phyloP scores from a whole-genome alignment of 2,329 filamentous ascomycete genomes.

The Alternaria gansuensis region DNA sequence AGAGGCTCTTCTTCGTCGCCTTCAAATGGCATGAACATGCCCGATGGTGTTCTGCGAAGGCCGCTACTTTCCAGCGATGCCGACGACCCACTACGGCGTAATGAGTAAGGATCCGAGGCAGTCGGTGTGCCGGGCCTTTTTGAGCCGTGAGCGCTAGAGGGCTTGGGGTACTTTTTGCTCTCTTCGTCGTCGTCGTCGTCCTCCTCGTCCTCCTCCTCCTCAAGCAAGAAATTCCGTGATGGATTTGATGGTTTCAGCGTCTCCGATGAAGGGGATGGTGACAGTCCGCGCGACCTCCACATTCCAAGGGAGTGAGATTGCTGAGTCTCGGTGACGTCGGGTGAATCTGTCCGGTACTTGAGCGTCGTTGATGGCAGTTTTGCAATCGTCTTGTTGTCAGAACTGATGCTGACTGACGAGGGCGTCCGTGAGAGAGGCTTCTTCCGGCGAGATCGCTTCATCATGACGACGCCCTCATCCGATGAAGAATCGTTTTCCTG shows the following conservation, averaged over 20 bases:
- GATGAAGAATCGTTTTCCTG: conserved; percentile 65
- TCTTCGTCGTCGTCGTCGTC: conserved; percentile 52
- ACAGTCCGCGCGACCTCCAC: conserved; percentile 60
- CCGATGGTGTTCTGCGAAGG: conserved; percentile 81
- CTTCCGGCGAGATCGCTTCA: conserved; percentile 69
- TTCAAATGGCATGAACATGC: conserved; percentile 91
- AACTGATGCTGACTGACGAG: conserved; percentile 64
- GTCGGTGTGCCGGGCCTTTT: conserved; percentile 51
- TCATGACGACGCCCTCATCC: conserved; percentile 82
- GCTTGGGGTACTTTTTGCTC: conserved; percentile 57
- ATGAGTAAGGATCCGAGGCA: conserved; percentile 38
- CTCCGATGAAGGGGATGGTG: conserved; percentile 82
- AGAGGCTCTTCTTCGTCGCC: conserved; percentile 71
- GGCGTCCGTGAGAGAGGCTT: conserved; percentile 63
- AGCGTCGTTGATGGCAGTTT: conserved; percentile 87
- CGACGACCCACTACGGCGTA: conserved; percentile 28
- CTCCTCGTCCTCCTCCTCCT: conserved; percentile 52
- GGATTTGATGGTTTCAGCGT: conserved; percentile 76
- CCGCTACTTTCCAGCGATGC: conserved; percentile 54
- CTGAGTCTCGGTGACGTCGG: conserved; percentile 69
- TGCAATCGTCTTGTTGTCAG: conserved; percentile 84
- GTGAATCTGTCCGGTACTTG: conserved; percentile 82
- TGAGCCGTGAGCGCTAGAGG: conserved; percentile 49
- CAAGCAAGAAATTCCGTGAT: conserved; percentile 71
- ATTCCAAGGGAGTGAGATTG: conserved; percentile 54